These are phyloP conservation scores for Amanita polypyramis DNA, from an alignment of 768 basidiomycete species.

Conservation along the genomic window DNA sequence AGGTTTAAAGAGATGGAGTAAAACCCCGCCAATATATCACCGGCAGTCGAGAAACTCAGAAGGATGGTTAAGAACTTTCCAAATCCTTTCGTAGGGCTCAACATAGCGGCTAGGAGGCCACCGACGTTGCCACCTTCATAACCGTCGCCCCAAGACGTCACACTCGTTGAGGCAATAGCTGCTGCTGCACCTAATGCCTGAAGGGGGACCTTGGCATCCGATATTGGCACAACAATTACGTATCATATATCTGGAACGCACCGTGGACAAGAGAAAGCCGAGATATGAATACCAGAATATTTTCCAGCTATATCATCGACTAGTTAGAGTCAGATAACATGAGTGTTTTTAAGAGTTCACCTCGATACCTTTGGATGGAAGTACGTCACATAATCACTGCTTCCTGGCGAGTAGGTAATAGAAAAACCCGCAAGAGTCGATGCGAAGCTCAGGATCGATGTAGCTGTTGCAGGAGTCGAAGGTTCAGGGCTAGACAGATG, in stretches of 20 bases:
- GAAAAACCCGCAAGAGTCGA: slow-evolving; percentile 66
- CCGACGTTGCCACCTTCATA: slow-evolving; percentile 54
- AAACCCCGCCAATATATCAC: slow-evolving; percentile 74
- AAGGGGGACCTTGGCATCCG: slow-evolving; percentile 26
- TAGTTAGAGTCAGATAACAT: too few relatives aligned
- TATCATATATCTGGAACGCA: slow-evolving; percentile 13
- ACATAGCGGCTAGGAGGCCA: slow-evolving; percentile 61
- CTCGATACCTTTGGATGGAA: slow-evolving; percentile 47
- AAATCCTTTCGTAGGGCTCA: slow-evolving; percentile 57
- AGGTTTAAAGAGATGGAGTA: slow-evolving; percentile 73
- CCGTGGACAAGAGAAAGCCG: slow-evolving; percentile 55
- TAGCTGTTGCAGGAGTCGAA: slow-evolving; percentile 41
- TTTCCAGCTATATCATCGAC: slow-evolving; percentile 31
- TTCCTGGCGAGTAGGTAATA: slow-evolving; percentile 48
- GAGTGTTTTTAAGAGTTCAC: slow-evolving; percentile 20
- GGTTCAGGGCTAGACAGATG: slow-evolving; percentile 43
- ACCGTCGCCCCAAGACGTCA: slow-evolving; percentile 51
- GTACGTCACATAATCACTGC: slow-evolving; percentile 71
- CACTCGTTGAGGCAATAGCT: slow-evolving; percentile 39
- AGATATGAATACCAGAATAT: slow-evolving; percentile 62
- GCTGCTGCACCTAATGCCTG: slow-evolving; percentile 54
- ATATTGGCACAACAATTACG: neutral
- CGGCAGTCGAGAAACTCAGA: slow-evolving; percentile 71
- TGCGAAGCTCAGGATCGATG: slow-evolving; percentile 50
- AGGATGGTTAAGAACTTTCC: slow-evolving; percentile 75